Conservation (phyloP, 768 basidiomycete genomes). For the Tubosaeta sp. region DNA sequence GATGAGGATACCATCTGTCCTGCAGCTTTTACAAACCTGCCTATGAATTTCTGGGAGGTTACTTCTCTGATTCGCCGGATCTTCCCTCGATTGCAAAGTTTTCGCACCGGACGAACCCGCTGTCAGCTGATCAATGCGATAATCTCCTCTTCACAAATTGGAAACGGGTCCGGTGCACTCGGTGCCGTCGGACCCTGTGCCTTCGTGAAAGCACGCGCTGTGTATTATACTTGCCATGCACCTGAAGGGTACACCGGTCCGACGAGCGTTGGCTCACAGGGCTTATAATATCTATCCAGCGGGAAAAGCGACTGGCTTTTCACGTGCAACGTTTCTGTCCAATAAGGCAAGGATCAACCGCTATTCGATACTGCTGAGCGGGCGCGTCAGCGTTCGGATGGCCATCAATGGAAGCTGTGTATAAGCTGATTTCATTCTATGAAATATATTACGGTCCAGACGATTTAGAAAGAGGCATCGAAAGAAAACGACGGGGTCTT, state of each 20-base stretch:
- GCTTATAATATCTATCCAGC: no score
- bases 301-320: slow-evolving; percentile 30
- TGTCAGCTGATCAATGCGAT: slow-evolving; percentile 31
- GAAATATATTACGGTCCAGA: slow-evolving; percentile 11
- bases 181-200: slow-evolving; percentile 33
- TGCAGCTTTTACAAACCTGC: no score
- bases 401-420: neutral
- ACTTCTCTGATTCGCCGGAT: slow-evolving; percentile 8
- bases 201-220: slow-evolving; percentile 29
- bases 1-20: neutral
- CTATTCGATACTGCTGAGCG: neutral
- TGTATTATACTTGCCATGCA: slow-evolving; percentile 34
- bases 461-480: slow-evolving; percentile 6
- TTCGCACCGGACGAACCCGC: slow-evolving; percentile 23
- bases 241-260: slow-evolving; percentile 29
- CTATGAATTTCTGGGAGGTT: no score
- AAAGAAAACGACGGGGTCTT: slow-evolving; percentile 19
- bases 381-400: slow-evolving; percentile 32
- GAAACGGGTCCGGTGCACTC: slow-evolving; percentile 17
- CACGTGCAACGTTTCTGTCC: no score
- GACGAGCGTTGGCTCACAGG: slow-evolving; percentile 35
- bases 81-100: slow-evolving; percentile 20
- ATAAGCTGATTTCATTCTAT: slow-evolving; percentile 16
- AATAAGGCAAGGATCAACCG: neutral
- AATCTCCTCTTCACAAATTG: slow-evolving; percentile 10